Evolutionary conservation across 1,139 yeast genomes (phyloP), one percentile per base, ranked within the genome.

Genomic region (Geotrichum citri-aurantii): DNA sequence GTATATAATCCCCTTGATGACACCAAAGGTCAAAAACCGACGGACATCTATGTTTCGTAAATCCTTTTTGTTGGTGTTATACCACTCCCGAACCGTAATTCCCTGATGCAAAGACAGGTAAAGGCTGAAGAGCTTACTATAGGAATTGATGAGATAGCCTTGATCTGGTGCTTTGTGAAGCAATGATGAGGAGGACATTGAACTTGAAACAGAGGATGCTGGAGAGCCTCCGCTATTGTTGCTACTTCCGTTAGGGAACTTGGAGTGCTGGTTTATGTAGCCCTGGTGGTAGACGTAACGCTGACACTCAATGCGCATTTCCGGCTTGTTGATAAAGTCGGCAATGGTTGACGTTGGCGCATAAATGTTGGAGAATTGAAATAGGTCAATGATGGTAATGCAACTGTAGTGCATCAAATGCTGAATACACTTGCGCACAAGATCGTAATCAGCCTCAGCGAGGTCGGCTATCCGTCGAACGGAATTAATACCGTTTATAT

Each of bases 391-490:
- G 19, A 92, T 79, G 23, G 86, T 83, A 42, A 93, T 84, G 66
- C 97, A 89, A 63, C 86, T 84, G 73, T 93, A 95, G 72, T 92
- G 95, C 77, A 92, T 81, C 58, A 95, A 77, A 73, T 93, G 98
- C 71, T 90, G 95, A 48, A 95, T 85, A 69, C 97, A 92, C 68
- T 88, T 92, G 57, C 85, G 83, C 4, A 96, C 90, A 56, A 93
- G 76, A 19, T 80, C 75, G 64, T 85, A 86, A 67, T 91, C 95
- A 27, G 97, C 88, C 65, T 88, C 84, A 1, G 97, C 91, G 53
- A 91, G 71, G 60, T 84, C 83, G 47, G 97, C 83, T 48, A 95
- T 92, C 61, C 82, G 81, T 48, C 83, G 80, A 21, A 93, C 83
- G 1, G 95, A 88, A 69, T 93, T 92, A 54, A 91, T 78, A 0